phyloP scores from a whole-genome alignment of 176 grass and related monocot species.

The Hsuehochloa calcarea region DNA sequence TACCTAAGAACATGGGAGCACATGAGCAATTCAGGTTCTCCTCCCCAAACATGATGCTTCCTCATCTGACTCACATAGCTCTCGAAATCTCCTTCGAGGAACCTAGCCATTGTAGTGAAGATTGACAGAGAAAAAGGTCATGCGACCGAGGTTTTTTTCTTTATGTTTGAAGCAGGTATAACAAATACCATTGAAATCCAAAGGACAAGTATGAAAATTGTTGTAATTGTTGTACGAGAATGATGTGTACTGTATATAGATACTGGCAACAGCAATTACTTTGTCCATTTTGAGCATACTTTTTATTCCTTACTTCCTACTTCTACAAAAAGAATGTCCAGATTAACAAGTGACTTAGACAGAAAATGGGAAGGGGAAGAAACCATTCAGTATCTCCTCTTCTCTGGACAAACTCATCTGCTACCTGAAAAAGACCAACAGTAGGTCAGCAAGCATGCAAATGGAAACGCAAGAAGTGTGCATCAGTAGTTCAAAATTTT shows the following conservation, averaged over 20 bases:
- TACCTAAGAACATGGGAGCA: conserved; percentile 93
- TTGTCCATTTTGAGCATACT: neutral
- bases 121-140: neutral
- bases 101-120: conserved; percentile 37
- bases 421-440: conserved; percentile 50
- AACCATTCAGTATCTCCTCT: conserved; percentile 91
- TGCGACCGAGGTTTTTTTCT: neutral
- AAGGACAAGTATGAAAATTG: neutral
- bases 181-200: neutral
- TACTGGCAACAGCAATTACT: neutral
- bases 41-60: conserved; percentile 87
- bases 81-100: conserved; percentile 92
- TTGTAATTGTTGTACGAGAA: neutral
- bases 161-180: neutral
- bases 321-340: neutral
- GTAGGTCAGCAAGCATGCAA: neutral
- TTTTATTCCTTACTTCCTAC: neutral
- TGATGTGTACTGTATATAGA: neutral
- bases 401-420: conserved; percentile 88
- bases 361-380: conserved; percentile 6
- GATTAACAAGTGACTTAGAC: neutral
- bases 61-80: conserved; percentile 83
- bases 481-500: neutral
- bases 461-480: neutral
- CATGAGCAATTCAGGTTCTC: conserved; percentile 89